Conservation (phyloP, 1,284 basidiomycete genomes). For the Blastosporella zonata region DNA sequence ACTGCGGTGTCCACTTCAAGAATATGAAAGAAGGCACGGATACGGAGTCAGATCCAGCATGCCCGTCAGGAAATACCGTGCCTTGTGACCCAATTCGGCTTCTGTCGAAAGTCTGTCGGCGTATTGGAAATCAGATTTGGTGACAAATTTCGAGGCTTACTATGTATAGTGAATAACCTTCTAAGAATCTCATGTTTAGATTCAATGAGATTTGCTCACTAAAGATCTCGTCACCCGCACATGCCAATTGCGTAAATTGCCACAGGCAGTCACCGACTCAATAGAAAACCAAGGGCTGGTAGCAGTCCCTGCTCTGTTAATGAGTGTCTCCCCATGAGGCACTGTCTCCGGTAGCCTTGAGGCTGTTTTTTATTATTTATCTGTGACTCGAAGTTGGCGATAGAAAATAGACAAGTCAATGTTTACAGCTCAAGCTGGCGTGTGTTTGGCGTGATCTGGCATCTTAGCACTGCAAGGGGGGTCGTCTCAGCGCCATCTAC, state of each 20-base stretch:
- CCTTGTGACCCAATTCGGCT: constrained; percentile 20
- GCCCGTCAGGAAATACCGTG: constrained; percentile 18
- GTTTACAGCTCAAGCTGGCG: not conserved
- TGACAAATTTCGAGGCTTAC: not conserved
- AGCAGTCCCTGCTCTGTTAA: not conserved
- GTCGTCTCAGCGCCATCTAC: constrained; percentile 6
- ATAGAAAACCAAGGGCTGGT: not conserved
- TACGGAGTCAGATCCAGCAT: constrained; percentile 22
- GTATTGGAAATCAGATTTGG: constrained; percentile 14
- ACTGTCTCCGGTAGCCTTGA: constrained; percentile 7
- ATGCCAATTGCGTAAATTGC: not conserved
- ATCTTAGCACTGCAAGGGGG: constrained; percentile 1
- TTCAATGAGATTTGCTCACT: constrained; percentile 3
- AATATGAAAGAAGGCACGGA: constrained; percentile 23
- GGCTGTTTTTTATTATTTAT: constrained; percentile 12
- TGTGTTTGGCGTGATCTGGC: constrained; percentile 13
- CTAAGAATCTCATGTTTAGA: constrained; percentile 7
- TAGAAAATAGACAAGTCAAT: constrained; percentile 1
- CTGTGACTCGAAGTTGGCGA: constrained; percentile 4
- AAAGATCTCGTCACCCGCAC: not conserved
- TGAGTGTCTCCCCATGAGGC: constrained; percentile 5
- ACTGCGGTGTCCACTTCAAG: constrained; percentile 14
- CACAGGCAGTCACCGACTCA: not conserved
- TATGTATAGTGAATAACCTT: not conserved
- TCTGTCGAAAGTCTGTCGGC: constrained; percentile 16